These are phyloP conservation scores for Scheffersomyces parashehatae DNA, from an alignment of 1,139 yeast species.

Conservation along the genomic window DNA sequence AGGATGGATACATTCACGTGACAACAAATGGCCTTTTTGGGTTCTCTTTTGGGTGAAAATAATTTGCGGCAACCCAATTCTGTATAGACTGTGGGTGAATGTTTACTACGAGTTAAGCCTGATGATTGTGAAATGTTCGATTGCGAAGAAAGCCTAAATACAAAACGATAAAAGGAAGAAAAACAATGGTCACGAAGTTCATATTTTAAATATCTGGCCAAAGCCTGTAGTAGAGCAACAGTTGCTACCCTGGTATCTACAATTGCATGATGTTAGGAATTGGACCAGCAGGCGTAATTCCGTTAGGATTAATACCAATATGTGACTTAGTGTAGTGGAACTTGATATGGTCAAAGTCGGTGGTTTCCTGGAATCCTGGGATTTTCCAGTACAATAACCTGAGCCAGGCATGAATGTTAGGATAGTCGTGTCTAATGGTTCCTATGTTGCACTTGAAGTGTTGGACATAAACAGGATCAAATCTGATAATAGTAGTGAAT, in stretches of 20 bases:
- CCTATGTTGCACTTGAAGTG: constrained; percentile 92
- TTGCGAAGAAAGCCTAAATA: too few relatives aligned
- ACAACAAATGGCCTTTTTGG: too few relatives aligned
- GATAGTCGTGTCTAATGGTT: constrained; percentile 80
- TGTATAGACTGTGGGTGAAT: too few relatives aligned
- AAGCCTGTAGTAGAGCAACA: too few relatives aligned
- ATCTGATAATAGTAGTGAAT: constrained; percentile 77
- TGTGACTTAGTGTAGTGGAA: constrained; percentile 87
- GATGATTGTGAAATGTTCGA: too few relatives aligned
- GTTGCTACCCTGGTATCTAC: constrained; percentile 3
- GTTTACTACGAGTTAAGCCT: too few relatives aligned
- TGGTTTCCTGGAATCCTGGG: constrained; percentile 74
- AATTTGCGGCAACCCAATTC: too few relatives aligned
- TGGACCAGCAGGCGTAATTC: constrained; percentile 90
- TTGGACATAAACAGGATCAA: constrained; percentile 89
- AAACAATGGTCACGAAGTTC: too few relatives aligned
- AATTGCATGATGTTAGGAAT: constrained; percentile 62
- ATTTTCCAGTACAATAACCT: constrained; percentile 83
- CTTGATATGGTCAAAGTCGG: constrained; percentile 87
- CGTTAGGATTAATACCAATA: constrained; percentile 72
- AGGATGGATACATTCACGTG: too few relatives aligned
- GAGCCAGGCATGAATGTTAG: constrained; percentile 77
- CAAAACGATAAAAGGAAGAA: too few relatives aligned
- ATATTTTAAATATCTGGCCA: too few relatives aligned
- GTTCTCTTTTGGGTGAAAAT: too few relatives aligned